phyloP scores from a whole-genome alignment of 331 rosid species.

The Stylosanthes scabra region DNA sequence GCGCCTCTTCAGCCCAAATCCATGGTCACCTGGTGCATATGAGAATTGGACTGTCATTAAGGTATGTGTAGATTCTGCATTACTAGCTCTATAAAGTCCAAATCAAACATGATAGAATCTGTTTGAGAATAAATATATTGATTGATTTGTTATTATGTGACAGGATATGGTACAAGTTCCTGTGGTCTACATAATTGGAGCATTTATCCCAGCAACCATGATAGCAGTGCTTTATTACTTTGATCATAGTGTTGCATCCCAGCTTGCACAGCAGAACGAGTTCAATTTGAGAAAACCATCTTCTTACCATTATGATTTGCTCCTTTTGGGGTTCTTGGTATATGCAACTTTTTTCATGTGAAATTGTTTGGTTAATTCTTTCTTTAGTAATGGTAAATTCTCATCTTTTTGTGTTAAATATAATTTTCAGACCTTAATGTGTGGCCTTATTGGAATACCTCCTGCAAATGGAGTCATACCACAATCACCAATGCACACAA shows the following conservation, averaged over 20 bases:
- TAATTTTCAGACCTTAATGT: slow-evolving; percentile 64
- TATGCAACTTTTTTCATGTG: slow-evolving; percentile 31
- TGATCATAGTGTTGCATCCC: slow-evolving; percentile 98
- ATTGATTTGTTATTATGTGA: slow-evolving; percentile 1
- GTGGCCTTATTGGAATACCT: slow-evolving; percentile 98
- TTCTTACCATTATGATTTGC: slow-evolving; percentile 95
- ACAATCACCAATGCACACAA: slow-evolving; percentile 99
- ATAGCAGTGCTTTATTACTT: slow-evolving; percentile 97
- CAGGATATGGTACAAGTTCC: slow-evolving; percentile 95
- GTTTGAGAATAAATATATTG: neutral
- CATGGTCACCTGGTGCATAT: slow-evolving; percentile 96
- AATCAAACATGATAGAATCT: neutral
- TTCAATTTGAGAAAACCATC: slow-evolving; percentile 96
- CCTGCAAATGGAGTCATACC: slow-evolving; percentile 99
- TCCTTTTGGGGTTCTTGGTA: slow-evolving; percentile 91
- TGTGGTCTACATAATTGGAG: slow-evolving; percentile 82
- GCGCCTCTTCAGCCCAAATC: slow-evolving; percentile 89
- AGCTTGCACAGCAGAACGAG: slow-evolving; percentile 96
- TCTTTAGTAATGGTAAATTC: slow-evolving; percentile 14
- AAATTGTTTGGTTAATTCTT: neutral
- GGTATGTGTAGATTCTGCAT: slow-evolving; percentile 45
- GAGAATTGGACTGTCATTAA: slow-evolving; percentile 86
- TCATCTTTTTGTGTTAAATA: neutral
- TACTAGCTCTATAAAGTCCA: neutral
- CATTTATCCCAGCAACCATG: slow-evolving; percentile 98